A percentile compares a stretch with the other conserved stretches of the same genome.
phyloP scores from a whole-genome alignment of 164 flowering plant genomes.

The Euptelea pleiosperma region DNA sequence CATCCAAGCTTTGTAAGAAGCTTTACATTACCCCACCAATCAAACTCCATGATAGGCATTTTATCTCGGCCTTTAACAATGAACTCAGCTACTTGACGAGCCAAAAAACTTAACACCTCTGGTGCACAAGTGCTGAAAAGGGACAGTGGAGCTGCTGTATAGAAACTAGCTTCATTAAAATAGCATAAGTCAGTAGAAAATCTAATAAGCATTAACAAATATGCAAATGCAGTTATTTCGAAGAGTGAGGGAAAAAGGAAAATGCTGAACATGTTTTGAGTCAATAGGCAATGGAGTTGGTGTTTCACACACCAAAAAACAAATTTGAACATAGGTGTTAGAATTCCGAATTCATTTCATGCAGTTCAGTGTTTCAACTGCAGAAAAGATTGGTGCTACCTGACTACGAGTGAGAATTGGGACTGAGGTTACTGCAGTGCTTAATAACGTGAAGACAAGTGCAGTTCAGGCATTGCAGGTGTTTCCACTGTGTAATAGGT shows the following conservation, averaged over 20 bases:
- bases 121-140: slow-evolving; percentile 51
- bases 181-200: slow-evolving; percentile 13
- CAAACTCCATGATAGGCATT: slow-evolving; percentile 38
- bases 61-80: slow-evolving; percentile 47
- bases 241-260: too few species aligned
- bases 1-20: slow-evolving; percentile 61
- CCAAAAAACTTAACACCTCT: slow-evolving; percentile 44
- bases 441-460: slow-evolving; percentile 73
- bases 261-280: too few species aligned
- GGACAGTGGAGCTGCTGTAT: slow-evolving; percentile 79
- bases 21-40: slow-evolving; percentile 42
- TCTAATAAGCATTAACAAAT: neutral
- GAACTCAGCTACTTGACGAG: slow-evolving; percentile 35
- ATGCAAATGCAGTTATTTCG: too few species aligned
- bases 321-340: too few species aligned
- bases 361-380: too few species aligned
- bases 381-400: too few species aligned
- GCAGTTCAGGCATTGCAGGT: slow-evolving; percentile 82
- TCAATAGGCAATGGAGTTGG: too few species aligned
- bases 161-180: slow-evolving; percentile 53
- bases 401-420: slow-evolving; percentile 85
- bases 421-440: slow-evolving; percentile 84
- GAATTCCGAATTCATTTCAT: too few species aligned
- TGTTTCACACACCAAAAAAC: too few species aligned
- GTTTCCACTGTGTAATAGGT: slow-evolving; percentile 51